These are phyloP conservation scores for Suillus tomentosus DNA, from an alignment of 768 basidiomycete genomes.

Conservation along the genomic window DNA sequence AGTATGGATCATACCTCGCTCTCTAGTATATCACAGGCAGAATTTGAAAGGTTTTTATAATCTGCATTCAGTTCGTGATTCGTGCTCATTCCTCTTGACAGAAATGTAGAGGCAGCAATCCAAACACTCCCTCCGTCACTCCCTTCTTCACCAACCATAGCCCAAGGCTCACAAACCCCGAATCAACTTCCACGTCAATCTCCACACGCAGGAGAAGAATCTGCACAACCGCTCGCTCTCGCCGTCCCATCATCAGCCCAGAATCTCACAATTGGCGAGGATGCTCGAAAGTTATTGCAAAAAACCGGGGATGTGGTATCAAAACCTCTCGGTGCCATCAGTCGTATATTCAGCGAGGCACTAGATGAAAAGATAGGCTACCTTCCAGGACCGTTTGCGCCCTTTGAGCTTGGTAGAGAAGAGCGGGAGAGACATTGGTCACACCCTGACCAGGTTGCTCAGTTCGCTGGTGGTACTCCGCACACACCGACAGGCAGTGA, in stretches of 20 bases:
- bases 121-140: constrained; percentile 42
- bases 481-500: constrained; percentile 42
- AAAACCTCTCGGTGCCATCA: constrained; percentile 87
- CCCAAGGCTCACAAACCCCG: constrained; percentile 40
- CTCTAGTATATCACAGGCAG: constrained; percentile 91
- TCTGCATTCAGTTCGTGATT: background rate
- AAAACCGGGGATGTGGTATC: constrained; percentile 90
- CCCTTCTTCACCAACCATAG: constrained; percentile 34
- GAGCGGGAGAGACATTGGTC: constrained; percentile 40
- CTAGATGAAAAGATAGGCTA: constrained; percentile 69
- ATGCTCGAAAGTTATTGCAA: constrained; percentile 82
- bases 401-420: constrained; percentile 63
- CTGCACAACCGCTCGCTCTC: constrained; percentile 76
- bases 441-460: constrained; percentile 39
- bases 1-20: constrained; percentile 95
- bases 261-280: constrained; percentile 46
- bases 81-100: constrained; percentile 22
- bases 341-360: constrained; percentile 85
- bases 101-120: constrained; percentile 64
- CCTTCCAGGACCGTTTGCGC: constrained; percentile 70
- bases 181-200: constrained; percentile 36
- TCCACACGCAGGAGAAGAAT: constrained; percentile 83
- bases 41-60: constrained; percentile 77
- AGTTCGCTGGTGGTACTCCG: constrained; percentile 29
- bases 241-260: constrained; percentile 47